Conservation (phyloP, 2,329 filamentous ascomycete genomes). For the Fusarium setosum region DNA sequence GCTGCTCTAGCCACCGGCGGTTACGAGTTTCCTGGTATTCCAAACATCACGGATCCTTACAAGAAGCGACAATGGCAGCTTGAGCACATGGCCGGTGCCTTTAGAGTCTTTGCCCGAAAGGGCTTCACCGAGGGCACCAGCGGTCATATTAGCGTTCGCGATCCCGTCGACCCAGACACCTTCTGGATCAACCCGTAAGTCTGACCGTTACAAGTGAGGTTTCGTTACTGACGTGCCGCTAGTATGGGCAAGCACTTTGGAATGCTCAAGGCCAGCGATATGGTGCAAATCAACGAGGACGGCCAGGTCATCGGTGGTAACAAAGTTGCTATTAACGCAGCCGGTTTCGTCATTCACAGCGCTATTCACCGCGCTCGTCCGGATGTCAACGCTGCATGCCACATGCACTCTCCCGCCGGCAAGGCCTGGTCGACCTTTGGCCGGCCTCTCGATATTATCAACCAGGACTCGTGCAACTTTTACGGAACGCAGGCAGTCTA, state of each 20-base stretch:
- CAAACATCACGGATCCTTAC: slow-evolving; percentile 62
- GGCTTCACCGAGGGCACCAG: slow-evolving; percentile 69
- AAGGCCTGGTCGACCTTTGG: slow-evolving; percentile 71
- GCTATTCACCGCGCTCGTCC: slow-evolving; percentile 68
- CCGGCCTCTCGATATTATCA: slow-evolving; percentile 68
- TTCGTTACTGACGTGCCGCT: not conserved
- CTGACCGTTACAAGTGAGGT: not conserved
- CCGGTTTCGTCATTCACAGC: slow-evolving; percentile 71
- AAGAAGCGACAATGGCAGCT: slow-evolving; percentile 45
- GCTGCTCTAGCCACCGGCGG: slow-evolving; percentile 32
- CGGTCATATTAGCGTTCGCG: slow-evolving; percentile 72
- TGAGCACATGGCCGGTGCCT: slow-evolving; percentile 56
- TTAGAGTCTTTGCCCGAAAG: slow-evolving; percentile 57
- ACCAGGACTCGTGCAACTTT: slow-evolving; percentile 67
- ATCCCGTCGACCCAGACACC: slow-evolving; percentile 65
- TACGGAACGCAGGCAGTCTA: slow-evolving; percentile 68
- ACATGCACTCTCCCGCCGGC: slow-evolving; percentile 67
- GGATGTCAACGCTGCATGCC: slow-evolving; percentile 69
- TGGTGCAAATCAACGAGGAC: slow-evolving; percentile 65
- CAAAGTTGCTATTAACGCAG: slow-evolving; percentile 62
- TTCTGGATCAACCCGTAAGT: slow-evolving; percentile 72
- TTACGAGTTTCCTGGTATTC: slow-evolving; percentile 59
- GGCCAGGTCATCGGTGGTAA: slow-evolving; percentile 61
- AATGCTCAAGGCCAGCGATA: slow-evolving; percentile 68
- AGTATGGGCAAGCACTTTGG: slow-evolving; percentile 67